Evolutionary conservation across 371 early-diverging fungal genomes (phyloP).

Genomic region (Mortierella sp.): DNA sequence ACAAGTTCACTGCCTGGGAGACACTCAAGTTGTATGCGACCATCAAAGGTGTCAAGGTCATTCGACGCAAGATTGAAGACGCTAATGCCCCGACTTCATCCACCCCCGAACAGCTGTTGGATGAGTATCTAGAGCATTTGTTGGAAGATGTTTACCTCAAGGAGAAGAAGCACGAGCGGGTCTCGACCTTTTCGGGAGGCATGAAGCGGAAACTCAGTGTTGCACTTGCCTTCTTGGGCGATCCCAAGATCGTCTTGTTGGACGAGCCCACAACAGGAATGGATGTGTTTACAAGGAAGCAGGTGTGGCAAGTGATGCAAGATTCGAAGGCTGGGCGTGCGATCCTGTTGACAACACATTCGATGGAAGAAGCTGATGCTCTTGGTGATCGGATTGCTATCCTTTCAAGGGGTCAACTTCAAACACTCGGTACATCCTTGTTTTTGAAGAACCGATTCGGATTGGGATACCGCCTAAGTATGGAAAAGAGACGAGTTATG

Average conservation of each 20-base stretch:
- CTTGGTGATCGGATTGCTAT: conserved; percentile 73
- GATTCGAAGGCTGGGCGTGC: conserved; percentile 68
- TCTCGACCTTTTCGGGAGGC: conserved; percentile 69
- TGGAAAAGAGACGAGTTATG: conserved; percentile 54
- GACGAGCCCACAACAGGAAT: conserved; percentile 80
- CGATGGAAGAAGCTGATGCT: conserved; percentile 80
- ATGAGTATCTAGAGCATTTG: conserved; percentile 62
- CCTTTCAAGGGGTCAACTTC: conserved; percentile 69
- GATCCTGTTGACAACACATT: conserved; percentile 75
- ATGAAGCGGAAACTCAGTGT: conserved; percentile 80
- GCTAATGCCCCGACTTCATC: conserved; percentile 17
- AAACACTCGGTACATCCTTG: conserved; percentile 55
- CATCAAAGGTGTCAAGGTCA: conserved; percentile 65
- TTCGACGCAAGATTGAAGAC: conserved; percentile 8
- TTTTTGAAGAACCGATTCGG: conserved; percentile 58
- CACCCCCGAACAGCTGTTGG: conserved; percentile 39
- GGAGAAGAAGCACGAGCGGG: conserved; percentile 62
- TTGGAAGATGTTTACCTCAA: conserved; percentile 60
- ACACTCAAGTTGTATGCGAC: conserved; percentile 67
- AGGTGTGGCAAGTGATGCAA: conserved; percentile 76
- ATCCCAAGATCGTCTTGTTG: conserved; percentile 75
- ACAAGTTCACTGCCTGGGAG: conserved; percentile 69
- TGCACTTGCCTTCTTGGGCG: conserved; percentile 77
- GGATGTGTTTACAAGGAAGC: conserved; percentile 73
- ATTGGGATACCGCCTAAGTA: conserved; percentile 53